Evolutionary conservation across 2,329 filamentous ascomycete genomes (phyloP), one percentile per base, ranked within the genome.

Genomic region (Aspergillus sp.): DNA sequence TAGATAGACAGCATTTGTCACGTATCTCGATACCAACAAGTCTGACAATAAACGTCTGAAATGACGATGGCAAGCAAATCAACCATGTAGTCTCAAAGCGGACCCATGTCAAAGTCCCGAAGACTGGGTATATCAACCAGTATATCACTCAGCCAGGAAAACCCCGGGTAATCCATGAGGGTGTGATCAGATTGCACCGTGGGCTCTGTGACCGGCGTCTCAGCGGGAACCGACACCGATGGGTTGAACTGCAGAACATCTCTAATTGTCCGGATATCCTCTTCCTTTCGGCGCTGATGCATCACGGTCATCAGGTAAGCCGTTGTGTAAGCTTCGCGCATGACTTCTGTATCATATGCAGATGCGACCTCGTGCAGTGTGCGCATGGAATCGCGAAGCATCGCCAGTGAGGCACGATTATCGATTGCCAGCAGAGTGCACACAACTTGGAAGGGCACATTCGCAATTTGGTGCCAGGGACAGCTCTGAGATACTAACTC

Each of bases 401-500:
- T 72, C 0, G 73, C 71, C 0, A 84, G 70, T 0, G 80, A 80
- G 0, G 81, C 73, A 0, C 75, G 74, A 0, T 75, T 83, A 51
- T 86, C 83, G 49, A 86, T 82, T 0, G 81, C 81, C 2, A 86
- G 72, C 5, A 85, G 70, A 0, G 83, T 75, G 58, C 83, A 85
- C 31, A 86, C 76, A 0, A 83, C 78, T 53, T 86, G 84, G 59
- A 86, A 86, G 0, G 84, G 84, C 0, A 86, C 80, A 49, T 86
- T 85, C 27, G 82, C 82, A 46, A 83, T 78, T 57, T 86, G 83
- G 62, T 86, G 84, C 84, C 84, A 86, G 0, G 83, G 83, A 3
- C 75, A 73, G 12, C 74, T 72, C 9, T 70, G 68, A 2, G 75
- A 72, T 0, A 81, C 71, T 65, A 85, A 79, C 6, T 68, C 68